These are phyloP conservation scores for Aspergillus amoenus DNA, from an alignment of 2,329 filamentous ascomycete genomes.

Conservation along the genomic window DNA sequence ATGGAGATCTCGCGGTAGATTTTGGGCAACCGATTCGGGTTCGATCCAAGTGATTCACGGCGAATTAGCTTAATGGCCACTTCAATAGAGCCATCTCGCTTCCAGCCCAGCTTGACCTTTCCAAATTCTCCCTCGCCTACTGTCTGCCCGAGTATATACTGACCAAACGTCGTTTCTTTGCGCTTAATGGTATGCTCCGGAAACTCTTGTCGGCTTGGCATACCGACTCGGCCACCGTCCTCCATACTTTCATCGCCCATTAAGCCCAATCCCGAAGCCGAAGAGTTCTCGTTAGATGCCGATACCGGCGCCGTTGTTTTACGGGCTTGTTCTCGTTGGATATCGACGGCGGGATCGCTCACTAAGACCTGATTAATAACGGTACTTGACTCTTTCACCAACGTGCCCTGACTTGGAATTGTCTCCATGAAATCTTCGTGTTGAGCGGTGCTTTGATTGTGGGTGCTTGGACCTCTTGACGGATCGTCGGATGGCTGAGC, in stretches of 20 bases:
- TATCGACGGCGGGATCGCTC: slow-evolving; percentile 71
- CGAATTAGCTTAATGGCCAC: slow-evolving; percentile 98
- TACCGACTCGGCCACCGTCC: slow-evolving; percentile 34
- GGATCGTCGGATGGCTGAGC: slow-evolving; percentile 49
- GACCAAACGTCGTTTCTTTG: slow-evolving; percentile 87
- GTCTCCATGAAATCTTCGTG: slow-evolving; percentile 50
- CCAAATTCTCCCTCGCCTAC: slow-evolving; percentile 98
- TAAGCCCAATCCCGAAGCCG: slow-evolving; percentile 49
- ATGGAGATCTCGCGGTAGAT: slow-evolving; percentile 98
- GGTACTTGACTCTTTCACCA: slow-evolving; percentile 74
- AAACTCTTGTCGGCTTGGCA: slow-evolving; percentile 57
- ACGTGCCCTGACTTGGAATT: slow-evolving; percentile 57
- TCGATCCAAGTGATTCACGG: slow-evolving; percentile 82
- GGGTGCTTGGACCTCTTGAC: slow-evolving; percentile 42
- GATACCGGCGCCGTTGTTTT: slow-evolving; percentile 58
- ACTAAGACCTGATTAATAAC: slow-evolving; percentile 75
- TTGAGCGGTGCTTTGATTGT: slow-evolving; percentile 33
- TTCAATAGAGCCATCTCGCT: slow-evolving; percentile 87
- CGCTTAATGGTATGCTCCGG: slow-evolving; percentile 58
- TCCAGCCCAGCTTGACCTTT: slow-evolving; percentile 98
- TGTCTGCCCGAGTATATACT: slow-evolving; percentile 93
- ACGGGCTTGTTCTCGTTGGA: slow-evolving; percentile 69
- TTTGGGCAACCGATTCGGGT: slow-evolving; percentile 86
- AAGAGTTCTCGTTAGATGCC: slow-evolving; percentile 45
- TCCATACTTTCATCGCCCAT: slow-evolving; percentile 54